phyloP scores from a whole-genome alignment of 805 yeast species.

The Pichia deserticola region DNA sequence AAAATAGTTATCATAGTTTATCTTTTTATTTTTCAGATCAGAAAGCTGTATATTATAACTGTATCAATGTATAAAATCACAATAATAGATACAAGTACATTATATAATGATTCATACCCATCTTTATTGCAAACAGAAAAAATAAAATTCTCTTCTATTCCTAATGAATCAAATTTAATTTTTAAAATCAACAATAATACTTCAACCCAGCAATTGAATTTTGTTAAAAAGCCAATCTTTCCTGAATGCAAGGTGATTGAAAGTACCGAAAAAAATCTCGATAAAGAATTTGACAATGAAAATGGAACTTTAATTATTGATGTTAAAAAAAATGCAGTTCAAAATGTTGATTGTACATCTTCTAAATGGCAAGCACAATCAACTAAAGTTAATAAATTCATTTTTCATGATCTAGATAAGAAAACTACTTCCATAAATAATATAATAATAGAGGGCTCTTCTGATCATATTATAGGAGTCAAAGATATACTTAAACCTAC shows the following conservation, averaged over 20 bases:
- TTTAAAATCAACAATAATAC: no score
- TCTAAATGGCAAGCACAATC: conserved; percentile 9
- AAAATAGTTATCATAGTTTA: no score
- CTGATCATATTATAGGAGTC: not conserved
- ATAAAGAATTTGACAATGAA: not conserved
- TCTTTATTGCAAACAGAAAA: not conserved
- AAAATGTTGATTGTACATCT: conserved; percentile 7
- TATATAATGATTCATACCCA: not conserved
- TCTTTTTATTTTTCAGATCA: no score
- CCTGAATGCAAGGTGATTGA: not conserved
- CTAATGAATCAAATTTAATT: not conserved
- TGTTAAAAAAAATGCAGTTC: not conserved
- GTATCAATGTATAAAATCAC: not conserved
- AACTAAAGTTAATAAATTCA: conserved; percentile 5
- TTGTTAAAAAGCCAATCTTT: not conserved
- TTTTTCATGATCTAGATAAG: conserved; percentile 8
- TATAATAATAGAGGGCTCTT: conserved; percentile 4
- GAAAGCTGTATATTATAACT: not conserved
- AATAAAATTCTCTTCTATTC: not conserved
- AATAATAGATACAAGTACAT: not conserved
- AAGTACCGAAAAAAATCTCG: no score
- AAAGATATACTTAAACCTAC: not conserved
- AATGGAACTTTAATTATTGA: not conserved
- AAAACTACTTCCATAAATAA: not conserved
- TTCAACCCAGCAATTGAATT: no score